Percentiles rank a stretch among this genome's conserved stretches.
These are phyloP conservation scores for Wallacemonas collosoma DNA, from an alignment of 208 protist species.

Conservation along the genomic window DNA sequence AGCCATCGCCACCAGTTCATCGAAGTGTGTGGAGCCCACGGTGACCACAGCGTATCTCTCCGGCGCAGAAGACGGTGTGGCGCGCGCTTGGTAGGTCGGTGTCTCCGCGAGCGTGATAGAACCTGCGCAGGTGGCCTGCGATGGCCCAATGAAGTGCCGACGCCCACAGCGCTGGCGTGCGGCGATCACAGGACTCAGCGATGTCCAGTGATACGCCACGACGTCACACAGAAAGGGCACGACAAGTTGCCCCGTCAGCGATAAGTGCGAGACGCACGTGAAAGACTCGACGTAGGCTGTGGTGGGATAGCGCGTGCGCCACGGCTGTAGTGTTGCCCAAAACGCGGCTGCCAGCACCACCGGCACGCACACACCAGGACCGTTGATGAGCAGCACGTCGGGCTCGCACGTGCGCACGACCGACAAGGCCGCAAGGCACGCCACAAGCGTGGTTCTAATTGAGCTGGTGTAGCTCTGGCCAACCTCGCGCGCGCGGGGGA, in stretches of 20 bases:
- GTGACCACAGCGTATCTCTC: constrained; percentile 75
- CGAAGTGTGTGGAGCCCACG: constrained; percentile 88
- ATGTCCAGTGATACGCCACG: constrained; percentile 82
- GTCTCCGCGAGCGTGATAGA: neutral
- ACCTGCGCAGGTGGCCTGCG: neutral
- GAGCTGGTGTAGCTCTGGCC: constrained; percentile 89
- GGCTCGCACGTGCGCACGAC: constrained; percentile 48
- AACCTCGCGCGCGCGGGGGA: constrained; percentile 91
- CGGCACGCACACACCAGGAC: constrained; percentile 92
- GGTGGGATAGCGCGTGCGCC: constrained; percentile 43
- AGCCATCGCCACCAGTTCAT: constrained; percentile 55
- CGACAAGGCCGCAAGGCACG: constrained; percentile 29
- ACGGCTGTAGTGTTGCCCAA: constrained; percentile 47
- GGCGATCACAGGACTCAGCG: constrained; percentile 36
- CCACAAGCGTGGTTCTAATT: constrained; percentile 66
- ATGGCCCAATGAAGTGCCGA: constrained; percentile 40
- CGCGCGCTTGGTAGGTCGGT: neutral
- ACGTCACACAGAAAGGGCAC: constrained; percentile 70
- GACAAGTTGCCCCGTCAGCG: constrained; percentile 75
- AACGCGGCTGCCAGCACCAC: constrained; percentile 64
- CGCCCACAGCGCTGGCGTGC: constrained; percentile 27
- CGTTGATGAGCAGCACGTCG: constrained; percentile 88
- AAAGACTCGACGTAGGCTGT: constrained; percentile 91
- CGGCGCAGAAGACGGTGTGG: neutral
- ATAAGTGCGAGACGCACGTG: constrained; percentile 84